phyloP scores from a whole-genome alignment of 106 monocot species.

The Platanthera zijinensis region DNA sequence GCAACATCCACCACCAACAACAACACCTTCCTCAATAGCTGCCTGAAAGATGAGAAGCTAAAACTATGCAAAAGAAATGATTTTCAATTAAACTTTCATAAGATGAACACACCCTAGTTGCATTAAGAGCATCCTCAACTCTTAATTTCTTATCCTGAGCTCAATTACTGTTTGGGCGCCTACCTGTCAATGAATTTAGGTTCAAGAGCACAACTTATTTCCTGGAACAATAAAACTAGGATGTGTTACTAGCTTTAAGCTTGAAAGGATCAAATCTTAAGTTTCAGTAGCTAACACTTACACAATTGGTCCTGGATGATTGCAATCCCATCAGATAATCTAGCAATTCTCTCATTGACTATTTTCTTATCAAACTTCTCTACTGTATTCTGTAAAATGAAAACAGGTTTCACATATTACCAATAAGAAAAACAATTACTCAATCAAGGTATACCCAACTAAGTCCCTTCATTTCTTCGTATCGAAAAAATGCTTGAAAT shows the following conservation, averaged over 20 bases:
- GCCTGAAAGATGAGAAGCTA: constrained; percentile 32
- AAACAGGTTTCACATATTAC: background rate
- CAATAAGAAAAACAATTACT: too few species aligned
- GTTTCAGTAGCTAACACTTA: background rate
- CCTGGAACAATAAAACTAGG: background rate
- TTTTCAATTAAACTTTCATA: background rate
- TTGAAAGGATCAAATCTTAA: too few species aligned
- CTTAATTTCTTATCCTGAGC: constrained; percentile 69
- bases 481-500: too few species aligned
- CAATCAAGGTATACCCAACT: too few species aligned
- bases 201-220: background rate
- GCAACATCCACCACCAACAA: constrained; percentile 89
- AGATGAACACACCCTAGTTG: constrained; percentile 50
- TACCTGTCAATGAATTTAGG: constrained; percentile 39
- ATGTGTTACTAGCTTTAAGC: background rate
- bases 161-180: constrained; percentile 88
- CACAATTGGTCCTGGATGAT: constrained; percentile 41
- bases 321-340: constrained; percentile 67
- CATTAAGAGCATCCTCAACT: constrained; percentile 89
- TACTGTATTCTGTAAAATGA: constrained; percentile 32
- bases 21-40: constrained; percentile 96
- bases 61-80: background rate
- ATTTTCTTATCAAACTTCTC: constrained; percentile 80
- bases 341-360: constrained; percentile 84
- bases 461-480: too few species aligned